Evolutionary conservation across 352 stramenopile species (phyloP).

Genomic region (Phytopythium montanum): DNA sequence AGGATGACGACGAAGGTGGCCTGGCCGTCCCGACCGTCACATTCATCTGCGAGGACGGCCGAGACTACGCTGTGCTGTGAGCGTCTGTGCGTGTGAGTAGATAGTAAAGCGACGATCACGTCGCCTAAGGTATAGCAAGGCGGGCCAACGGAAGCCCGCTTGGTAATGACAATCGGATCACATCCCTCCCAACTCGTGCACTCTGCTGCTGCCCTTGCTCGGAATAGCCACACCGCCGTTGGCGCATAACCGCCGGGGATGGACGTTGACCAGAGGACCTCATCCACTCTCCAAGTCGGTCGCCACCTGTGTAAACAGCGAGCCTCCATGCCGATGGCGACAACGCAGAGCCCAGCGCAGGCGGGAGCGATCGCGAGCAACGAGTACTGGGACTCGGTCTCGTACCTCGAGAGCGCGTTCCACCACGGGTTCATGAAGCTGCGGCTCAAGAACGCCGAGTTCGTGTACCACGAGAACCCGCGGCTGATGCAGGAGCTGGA

Average conservation of each 20-base stretch:
- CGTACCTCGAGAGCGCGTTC: slow-evolving; percentile 76
- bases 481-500: slow-evolving; percentile 64
- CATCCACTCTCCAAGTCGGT: neutral
- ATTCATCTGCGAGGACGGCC: slow-evolving; percentile 32
- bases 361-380: slow-evolving; percentile 18
- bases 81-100: slow-evolving; percentile 1
- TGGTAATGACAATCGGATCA: neutral
- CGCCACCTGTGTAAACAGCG: neutral
- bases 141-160: neutral
- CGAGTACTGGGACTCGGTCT: slow-evolving; percentile 79
- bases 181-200: neutral
- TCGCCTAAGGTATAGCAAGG: neutral
- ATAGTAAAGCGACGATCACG: neutral
- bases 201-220: neutral
- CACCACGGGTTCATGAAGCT: slow-evolving; percentile 80
- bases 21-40: slow-evolving; percentile 15
- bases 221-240: neutral
- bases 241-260: neutral
- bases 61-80: slow-evolving; percentile 33
- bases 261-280: neutral
- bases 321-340: neutral
- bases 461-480: slow-evolving; percentile 71
- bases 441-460: slow-evolving; percentile 60
- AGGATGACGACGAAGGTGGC: slow-evolving; percentile 14
- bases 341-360: neutral